Evolutionary conservation across 2,329 filamentous ascomycete species (phyloP), one percentile per base, ranked within the genome.

Genomic region (Epichloe aotearoae): DNA sequence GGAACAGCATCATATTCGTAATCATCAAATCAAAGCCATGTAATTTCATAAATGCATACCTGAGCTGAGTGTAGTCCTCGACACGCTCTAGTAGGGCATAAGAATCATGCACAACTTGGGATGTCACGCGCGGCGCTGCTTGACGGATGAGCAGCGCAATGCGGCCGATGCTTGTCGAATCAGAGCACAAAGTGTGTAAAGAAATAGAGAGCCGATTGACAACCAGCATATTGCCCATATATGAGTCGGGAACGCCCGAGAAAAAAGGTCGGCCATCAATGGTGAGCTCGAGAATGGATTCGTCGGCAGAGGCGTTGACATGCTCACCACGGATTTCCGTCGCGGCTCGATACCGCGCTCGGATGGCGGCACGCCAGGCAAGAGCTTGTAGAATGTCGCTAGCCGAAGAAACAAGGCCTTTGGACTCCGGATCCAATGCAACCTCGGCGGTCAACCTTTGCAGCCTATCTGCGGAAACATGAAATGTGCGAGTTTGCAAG

Each of bases 341-440:
- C 2, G 59, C 64, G 1, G 66, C 64, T 1, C 60, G 62, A 40
- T 65, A 64, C 12, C 68, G 59, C 1, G 66, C 63, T 19, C 61
- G 57, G 41, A 69, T 61, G 1, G 65, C 59, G 0, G 62, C 59
- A 0, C 66, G 62, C 68, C 68, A 70, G 52, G 69, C 62, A 46
- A 70, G 66, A 0, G 68, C 68, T 52, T 69, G 65, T 2, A 69
- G 55, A 8, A 69, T 66, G 42, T 70, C 68, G 51, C 62, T 69
- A 23, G 66, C 55, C 0, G 67, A 69, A 0, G 52, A 52, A 14
- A 60, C 53, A 6, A 55, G 50, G 0, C 58, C 57, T 20, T 63
- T 61, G 2, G 59, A 55, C 14, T 57, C 54, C 0, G 57, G 54
- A 38, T 64, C 60, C 0, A 53, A 52, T 0, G 59, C 12, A 0